Evolutionary conservation across 257 asterid species (phyloP).

Genomic region (Asclepias syriaca): DNA sequence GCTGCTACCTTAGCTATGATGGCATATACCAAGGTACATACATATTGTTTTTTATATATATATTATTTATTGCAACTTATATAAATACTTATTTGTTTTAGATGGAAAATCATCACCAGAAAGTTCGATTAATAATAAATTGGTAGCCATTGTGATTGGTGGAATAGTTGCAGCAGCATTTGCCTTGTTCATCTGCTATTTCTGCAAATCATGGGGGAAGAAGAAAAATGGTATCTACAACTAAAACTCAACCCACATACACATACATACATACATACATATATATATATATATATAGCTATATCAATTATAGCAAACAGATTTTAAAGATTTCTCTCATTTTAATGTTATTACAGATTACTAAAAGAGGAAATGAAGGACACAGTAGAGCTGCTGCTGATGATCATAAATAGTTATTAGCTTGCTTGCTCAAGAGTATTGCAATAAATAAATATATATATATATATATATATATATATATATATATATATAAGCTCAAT

Average conservation of each 20-base stretch:
- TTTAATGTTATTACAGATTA: constrained; percentile 9
- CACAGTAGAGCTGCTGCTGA: background rate
- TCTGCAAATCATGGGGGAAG: constrained; percentile 37
- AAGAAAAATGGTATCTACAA: constrained; percentile 44
- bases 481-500: too few relatives aligned
- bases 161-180: constrained; percentile 36
- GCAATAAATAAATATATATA: background rate
- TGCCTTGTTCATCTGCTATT: constrained; percentile 35
- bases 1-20: constrained; percentile 46
- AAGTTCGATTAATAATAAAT: constrained; percentile 19
- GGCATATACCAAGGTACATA: constrained; percentile 19
- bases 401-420: background rate
- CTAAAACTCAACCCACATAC: background rate
- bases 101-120: constrained; percentile 17
- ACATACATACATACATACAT: too few relatives aligned
- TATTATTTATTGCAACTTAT: too few relatives aligned
- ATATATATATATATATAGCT: too few relatives aligned
- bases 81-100: background rate
- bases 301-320: background rate
- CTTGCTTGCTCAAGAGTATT: background rate
- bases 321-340: background rate
- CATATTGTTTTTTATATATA: too few relatives aligned
- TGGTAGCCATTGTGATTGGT: constrained; percentile 49
- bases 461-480: too few relatives aligned
- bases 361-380: constrained; percentile 5